Base-by-base conservation (phyloP, 2,329 filamentous ascomycete genomes). In the Penicillium sp. region DNA sequence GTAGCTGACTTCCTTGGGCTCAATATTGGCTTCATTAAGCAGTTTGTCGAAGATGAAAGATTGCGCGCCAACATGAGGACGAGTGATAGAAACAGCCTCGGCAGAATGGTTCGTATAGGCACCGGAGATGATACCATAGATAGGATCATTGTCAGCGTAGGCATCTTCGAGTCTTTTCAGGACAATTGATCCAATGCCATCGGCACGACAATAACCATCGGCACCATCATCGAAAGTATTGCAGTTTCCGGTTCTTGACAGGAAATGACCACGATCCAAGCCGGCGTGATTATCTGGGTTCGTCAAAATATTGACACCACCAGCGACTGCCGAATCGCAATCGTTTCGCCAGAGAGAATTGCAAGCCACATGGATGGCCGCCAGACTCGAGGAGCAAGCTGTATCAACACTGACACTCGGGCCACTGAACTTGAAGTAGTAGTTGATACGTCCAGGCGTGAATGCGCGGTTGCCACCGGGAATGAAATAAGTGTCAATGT, bases 161-260 rank as follows among this genome's bases (percentile, higher is more conserved):
- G 91, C 91, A 71, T 93, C 90, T 50, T 91, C 87, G 2, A 92
- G 83, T 29, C 90, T 82, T 79, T 95, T 95, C 44, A 94, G 77
- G 19, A 94, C 81, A 45, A 94, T 81, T 0, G 87, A 87, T 1
- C 86, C 90, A 56, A 88, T 88, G 16, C 84, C 87, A 63, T 94
- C 90, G 50, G 86, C 89, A 68, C 90, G 86, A 75, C 90, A 93
- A 74, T 94, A 93, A 1, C 90, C 90, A 72, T 92, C 89, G 2
- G 90, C 90, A 33, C 82, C 84, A 59, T 91, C 87, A 71, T 93
- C 90, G 67, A 91, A 94, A 0, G 90, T 91, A 67, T 91, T 90
- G 73, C 89, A 92, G 58, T 85, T 83, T 7, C 89, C 88, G 48
- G 84, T 89, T 75, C 88, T 88, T 26, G 88, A 90, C 61, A 93